Percentiles rank a stretch among this genome's conserved stretches.
Conservation (phyloP, 2,329 filamentous ascomycete species). For the Fonsecaea monophora region DNA sequence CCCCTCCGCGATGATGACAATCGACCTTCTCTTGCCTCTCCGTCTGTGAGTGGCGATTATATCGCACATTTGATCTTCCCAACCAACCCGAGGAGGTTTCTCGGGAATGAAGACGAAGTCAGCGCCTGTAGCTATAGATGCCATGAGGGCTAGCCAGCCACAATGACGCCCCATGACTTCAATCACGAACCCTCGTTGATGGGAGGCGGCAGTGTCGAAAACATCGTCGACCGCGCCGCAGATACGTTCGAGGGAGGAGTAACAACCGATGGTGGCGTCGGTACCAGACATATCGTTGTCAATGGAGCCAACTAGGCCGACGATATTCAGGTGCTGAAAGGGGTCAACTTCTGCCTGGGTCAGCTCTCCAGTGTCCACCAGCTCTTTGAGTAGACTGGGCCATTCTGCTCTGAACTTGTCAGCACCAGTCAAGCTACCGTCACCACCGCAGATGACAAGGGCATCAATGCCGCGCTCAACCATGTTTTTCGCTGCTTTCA, state of each 20-base stretch:
- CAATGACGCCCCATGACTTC: constrained; percentile 99
- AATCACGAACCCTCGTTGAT: constrained; percentile 95
- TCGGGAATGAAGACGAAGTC: constrained; percentile 98
- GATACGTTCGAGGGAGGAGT: constrained; percentile 89
- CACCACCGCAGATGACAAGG: constrained; percentile 94
- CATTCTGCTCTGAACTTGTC: constrained; percentile 93
- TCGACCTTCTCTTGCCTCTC: constrained; percentile 94
- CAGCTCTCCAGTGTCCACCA: constrained; percentile 76
- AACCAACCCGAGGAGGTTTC: constrained; percentile 83
- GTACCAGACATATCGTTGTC: constrained; percentile 98
- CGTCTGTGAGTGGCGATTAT: constrained; percentile 80
- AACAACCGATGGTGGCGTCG: constrained; percentile 96
- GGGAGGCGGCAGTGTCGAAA: constrained; percentile 91
- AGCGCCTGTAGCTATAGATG: constrained; percentile 90
- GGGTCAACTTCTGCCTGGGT: constrained; percentile 73
- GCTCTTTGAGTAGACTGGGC: constrained; percentile 84
- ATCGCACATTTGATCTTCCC: constrained; percentile 85
- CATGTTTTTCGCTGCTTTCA: constrained; percentile 92
- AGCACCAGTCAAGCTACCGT: constrained; percentile 93
- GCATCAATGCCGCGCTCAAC: constrained; percentile 91
- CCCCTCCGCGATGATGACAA: constrained; percentile 96
- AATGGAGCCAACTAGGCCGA: constrained; percentile 94
- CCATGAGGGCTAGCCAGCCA: constrained; percentile 96
- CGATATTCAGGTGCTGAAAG: constrained; percentile 90
- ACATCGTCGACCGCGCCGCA: constrained; percentile 95